Evolutionary conservation across 208 protist genomes (phyloP).

Genomic region (Lotmaria passim): DNA sequence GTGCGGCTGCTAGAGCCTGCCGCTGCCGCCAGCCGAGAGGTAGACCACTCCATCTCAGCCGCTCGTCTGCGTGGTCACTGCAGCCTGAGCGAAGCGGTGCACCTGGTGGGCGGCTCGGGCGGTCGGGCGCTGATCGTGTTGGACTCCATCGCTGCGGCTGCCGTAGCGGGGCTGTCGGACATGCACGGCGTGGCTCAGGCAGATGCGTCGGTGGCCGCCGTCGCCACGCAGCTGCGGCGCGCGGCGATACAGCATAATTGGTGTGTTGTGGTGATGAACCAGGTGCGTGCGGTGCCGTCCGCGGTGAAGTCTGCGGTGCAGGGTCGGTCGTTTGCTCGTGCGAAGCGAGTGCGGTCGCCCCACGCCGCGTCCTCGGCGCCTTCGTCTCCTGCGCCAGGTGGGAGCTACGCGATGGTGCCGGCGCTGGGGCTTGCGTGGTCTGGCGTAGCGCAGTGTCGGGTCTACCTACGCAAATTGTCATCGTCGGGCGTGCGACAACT

Average conservation of each 20-base stretch:
- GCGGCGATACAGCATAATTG: slow-evolving; percentile 43
- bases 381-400: not conserved
- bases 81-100: slow-evolving; percentile 33
- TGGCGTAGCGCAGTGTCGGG: slow-evolving; percentile 46
- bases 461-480: slow-evolving; percentile 45
- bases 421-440: slow-evolving; percentile 68
- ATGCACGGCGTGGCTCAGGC: slow-evolving; percentile 2
- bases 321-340: not conserved
- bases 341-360: slow-evolving; percentile 25
- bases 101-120: slow-evolving; percentile 19
- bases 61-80: not conserved
- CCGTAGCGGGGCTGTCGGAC: slow-evolving; percentile 13
- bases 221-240: slow-evolving; percentile 42
- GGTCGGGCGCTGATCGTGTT: slow-evolving; percentile 56
- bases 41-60: not conserved
- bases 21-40: too few species aligned
- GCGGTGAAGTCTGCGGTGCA: not conserved
- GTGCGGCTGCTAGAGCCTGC: slow-evolving; percentile 32
- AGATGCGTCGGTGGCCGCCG: slow-evolving; percentile 23
- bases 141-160: slow-evolving; percentile 73
- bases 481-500: slow-evolving; percentile 40
- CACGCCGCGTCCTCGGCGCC: not conserved
- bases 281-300: slow-evolving; percentile 48
- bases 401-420: slow-evolving; percentile 23
- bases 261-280: slow-evolving; percentile 67